phyloP scores from a whole-genome alignment of 257 asterid genomes.

The Datura wrightii region DNA sequence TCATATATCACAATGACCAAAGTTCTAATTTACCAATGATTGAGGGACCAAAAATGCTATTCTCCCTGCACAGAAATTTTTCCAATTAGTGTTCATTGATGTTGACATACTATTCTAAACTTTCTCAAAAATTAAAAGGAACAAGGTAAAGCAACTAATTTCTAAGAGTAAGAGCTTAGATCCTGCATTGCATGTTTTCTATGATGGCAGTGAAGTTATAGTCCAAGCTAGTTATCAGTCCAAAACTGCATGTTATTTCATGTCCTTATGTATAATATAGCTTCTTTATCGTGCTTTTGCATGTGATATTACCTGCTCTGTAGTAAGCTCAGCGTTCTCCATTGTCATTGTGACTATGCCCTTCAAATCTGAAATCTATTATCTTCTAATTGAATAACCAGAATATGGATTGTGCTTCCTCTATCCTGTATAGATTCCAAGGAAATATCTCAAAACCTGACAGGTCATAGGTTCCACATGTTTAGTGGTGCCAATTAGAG shows the following conservation, averaged over 20 bases:
- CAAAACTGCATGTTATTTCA: background rate
- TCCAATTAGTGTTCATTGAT: background rate
- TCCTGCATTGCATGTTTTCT: background rate
- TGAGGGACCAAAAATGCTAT: too few relatives aligned
- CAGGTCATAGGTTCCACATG: background rate
- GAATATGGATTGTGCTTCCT: background rate
- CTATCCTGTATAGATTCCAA: conserved; percentile 22
- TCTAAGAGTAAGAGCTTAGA: background rate
- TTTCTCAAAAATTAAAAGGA: background rate
- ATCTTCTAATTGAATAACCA: background rate
- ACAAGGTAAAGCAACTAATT: conserved; percentile 12
- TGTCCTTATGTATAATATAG: conserved; percentile 16
- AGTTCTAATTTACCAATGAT: too few relatives aligned
- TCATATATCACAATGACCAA: too few relatives aligned
- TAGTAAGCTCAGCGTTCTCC: conserved; percentile 65
- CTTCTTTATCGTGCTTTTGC: background rate
- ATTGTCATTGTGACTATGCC: conserved; percentile 39
- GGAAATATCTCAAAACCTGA: conserved; percentile 14
- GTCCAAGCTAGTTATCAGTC: conserved; percentile 7
- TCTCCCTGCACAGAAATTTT: background rate
- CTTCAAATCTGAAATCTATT: conserved; percentile 44
- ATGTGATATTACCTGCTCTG: conserved; percentile 52
- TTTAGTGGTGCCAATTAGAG: background rate
- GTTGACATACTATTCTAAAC: background rate
- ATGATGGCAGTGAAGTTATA: background rate